These are phyloP conservation scores for Phytopythium helicoides DNA, from an alignment of 352 stramenopile species.

Conservation along the genomic window DNA sequence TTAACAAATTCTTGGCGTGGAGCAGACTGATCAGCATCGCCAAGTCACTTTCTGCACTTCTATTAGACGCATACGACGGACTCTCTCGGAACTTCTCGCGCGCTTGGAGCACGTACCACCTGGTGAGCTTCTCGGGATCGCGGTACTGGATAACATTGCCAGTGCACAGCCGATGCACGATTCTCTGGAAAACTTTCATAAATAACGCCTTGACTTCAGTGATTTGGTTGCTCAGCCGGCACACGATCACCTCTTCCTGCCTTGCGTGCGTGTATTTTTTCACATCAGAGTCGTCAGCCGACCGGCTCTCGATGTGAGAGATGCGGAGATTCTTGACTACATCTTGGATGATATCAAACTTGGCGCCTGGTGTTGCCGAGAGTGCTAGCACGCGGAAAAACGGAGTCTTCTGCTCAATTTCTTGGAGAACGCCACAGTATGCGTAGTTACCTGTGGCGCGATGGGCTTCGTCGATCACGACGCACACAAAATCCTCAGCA, in stretches of 20 bases:
- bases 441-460: slow-evolving; percentile 96
- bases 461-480: slow-evolving; percentile 98
- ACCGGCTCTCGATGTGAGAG: slow-evolving; percentile 94
- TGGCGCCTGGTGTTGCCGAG: slow-evolving; percentile 95
- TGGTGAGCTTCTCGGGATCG: slow-evolving; percentile 71
- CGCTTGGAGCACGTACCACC: slow-evolving; percentile 79
- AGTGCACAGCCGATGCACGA: slow-evolving; percentile 53
- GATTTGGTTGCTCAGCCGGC: slow-evolving; percentile 54
- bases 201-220: slow-evolving; percentile 65
- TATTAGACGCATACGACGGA: slow-evolving; percentile 56
- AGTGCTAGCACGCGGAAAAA: slow-evolving; percentile 94
- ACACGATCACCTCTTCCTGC: slow-evolving; percentile 84
- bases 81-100: slow-evolving; percentile 73
- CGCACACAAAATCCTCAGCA: slow-evolving; percentile 89
- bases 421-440: slow-evolving; percentile 91
- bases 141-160: slow-evolving; percentile 64
- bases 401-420: slow-evolving; percentile 56
- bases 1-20: slow-evolving; percentile 79
- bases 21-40: slow-evolving; percentile 70
- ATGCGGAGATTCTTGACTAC: slow-evolving; percentile 95
- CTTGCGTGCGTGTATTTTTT: slow-evolving; percentile 83
- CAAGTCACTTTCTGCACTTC: slow-evolving; percentile 73
- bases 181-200: slow-evolving; percentile 53
- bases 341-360: slow-evolving; percentile 95
- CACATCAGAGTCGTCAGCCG: slow-evolving; percentile 94